These are phyloP conservation scores for Solanum pennellii DNA, from an alignment of 257 asterid genomes.

Conservation along the genomic window DNA sequence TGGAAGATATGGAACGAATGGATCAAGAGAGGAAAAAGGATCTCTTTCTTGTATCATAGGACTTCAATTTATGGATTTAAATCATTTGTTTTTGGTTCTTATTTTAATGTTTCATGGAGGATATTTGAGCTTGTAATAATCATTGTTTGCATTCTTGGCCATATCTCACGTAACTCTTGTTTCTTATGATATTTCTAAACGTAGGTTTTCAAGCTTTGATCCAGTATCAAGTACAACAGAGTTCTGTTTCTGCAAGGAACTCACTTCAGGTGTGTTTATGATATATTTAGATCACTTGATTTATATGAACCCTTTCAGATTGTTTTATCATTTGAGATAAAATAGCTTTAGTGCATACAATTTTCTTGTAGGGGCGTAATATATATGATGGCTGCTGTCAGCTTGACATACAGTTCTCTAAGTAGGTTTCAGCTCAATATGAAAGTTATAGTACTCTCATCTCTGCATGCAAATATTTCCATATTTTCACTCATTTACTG, in stretches of 20 bases:
- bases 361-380: conserved; percentile 67
- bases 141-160: neutral
- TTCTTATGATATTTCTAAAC: conserved; percentile 4
- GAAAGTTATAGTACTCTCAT: neutral
- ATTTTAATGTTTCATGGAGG: neutral
- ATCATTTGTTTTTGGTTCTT: neutral
- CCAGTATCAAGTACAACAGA: conserved; percentile 67
- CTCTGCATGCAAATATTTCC: conserved; percentile 4
- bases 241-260: conserved; percentile 78
- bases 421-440: conserved; percentile 32
- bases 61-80: neutral
- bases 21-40: neutral
- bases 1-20: neutral
- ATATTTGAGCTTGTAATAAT: neutral
- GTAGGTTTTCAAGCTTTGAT: conserved; percentile 94
- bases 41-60: neutral
- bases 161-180: neutral
- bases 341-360: neutral
- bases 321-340: neutral
- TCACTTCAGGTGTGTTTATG: conserved; percentile 57
- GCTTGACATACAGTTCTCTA: conserved; percentile 95
- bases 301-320: neutral
- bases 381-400: conserved; percentile 98
- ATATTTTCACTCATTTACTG: neutral
- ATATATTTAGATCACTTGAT: neutral